Base-by-base conservation (phyloP, 768 basidiomycete genomes). In the Agaricus blazei region DNA sequence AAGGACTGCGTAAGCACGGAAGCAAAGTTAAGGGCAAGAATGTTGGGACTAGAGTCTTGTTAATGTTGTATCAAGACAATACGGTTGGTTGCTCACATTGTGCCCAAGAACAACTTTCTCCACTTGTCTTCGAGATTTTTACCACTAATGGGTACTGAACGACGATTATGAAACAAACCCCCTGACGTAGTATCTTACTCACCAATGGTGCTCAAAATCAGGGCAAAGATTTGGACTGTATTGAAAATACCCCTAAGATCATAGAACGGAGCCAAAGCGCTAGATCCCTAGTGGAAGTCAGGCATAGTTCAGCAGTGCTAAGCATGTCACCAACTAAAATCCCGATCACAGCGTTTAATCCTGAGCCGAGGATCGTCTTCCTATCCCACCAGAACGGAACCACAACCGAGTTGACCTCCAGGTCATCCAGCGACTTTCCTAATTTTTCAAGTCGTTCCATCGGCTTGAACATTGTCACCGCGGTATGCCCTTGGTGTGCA, bases 21-120 rank as follows among this genome's bases (percentile, higher is more conserved):
- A 0, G 81, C 83, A 55, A 92, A 84, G 64, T 90, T 90, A 51
- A 91, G 71, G 9, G 88, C 88, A 37, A 91, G 70, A 19, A 89
- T 63, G 58, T 89, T 88, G 3, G 89, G 89, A 57, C 88, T 87
- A 28, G 24, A 4, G 48, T 14, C 59, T 60, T 53, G 59, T 56
- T 48, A 37, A 8, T 45, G 24, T 45, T 9, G 29, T 44, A 36
- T 36, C 24, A 42, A 46, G 23, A 15, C 2, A n/a, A 4, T 14
- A 45, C 50, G 14, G 53, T 37, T 42, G 37, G 3, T 52, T 11
- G 65, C 83, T 63, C 53, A 87, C 86, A 88, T 86, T 28, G 78
- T 87, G 15, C 84, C 85, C 12, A 90, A 72, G 51, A 88, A 76
- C 28, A 89, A 53, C 48, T 80, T 70, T 31, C 76, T 67, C 85